Conservation (phyloP, 2,329 filamentous ascomycete genomes). For the Sarocladium kiliense region DNA sequence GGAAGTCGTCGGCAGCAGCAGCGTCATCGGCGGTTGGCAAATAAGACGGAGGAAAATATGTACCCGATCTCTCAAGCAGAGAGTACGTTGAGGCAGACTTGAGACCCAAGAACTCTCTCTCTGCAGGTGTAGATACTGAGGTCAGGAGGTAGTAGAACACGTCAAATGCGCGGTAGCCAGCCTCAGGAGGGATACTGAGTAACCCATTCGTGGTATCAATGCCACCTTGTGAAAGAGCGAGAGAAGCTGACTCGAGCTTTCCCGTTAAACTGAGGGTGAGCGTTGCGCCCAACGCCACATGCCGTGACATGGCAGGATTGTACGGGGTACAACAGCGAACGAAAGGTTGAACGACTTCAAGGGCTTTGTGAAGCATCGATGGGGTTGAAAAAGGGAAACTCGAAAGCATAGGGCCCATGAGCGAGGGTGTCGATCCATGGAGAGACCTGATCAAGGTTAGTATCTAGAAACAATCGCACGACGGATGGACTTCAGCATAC, state of each 20-base stretch:
- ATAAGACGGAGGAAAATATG: slow-evolving; percentile 81
- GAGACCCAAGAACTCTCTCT: slow-evolving; percentile 82
- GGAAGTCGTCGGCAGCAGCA: slow-evolving; percentile 89
- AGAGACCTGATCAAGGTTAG: slow-evolving; percentile 58
- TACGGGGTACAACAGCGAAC: slow-evolving; percentile 80
- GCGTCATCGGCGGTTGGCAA: slow-evolving; percentile 89
- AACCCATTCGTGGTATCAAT: slow-evolving; percentile 80
- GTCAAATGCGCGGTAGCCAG: slow-evolving; percentile 88
- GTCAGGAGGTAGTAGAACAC: slow-evolving; percentile 97
- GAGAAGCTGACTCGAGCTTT: slow-evolving; percentile 66
- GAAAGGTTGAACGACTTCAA: slow-evolving; percentile 81
- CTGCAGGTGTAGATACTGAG: slow-evolving; percentile 80
- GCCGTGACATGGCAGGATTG: slow-evolving; percentile 78
- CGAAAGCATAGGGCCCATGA: slow-evolving; percentile 75
- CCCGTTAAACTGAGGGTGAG: slow-evolving; percentile 79
- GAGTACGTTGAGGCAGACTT: slow-evolving; percentile 72
- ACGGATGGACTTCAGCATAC: slow-evolving; percentile 43
- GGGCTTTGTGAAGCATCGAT: slow-evolving; percentile 66
- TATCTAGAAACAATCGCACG: background rate
- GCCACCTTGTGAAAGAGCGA: slow-evolving; percentile 80
- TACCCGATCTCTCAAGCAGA: slow-evolving; percentile 76
- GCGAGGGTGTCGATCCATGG: slow-evolving; percentile 80
- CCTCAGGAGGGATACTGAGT: slow-evolving; percentile 70
- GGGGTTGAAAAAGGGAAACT: slow-evolving; percentile 78
- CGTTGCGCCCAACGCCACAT: slow-evolving; percentile 74